Evolutionary conservation across 345 rosid genomes (phyloP).

Genomic region (Tarenaya hassleriana): DNA sequence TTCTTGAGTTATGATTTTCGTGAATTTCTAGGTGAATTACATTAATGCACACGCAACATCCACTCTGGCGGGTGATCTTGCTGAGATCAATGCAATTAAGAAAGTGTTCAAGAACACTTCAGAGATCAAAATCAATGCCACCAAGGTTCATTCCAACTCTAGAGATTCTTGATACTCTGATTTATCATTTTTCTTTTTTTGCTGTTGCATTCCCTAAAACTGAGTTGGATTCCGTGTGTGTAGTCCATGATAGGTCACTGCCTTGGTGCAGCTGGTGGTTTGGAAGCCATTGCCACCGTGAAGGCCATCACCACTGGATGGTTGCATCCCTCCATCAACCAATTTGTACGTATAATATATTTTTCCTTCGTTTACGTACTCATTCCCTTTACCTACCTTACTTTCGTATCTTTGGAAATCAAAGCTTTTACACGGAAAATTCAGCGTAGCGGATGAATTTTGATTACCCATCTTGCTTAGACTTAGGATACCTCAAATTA

Average conservation of each 20-base stretch:
- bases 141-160: slow-evolving; percentile 53
- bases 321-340: slow-evolving; percentile 92
- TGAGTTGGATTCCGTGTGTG: slow-evolving; percentile 14
- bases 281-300: slow-evolving; percentile 88
- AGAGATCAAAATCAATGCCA: slow-evolving; percentile 88
- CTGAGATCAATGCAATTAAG: slow-evolving; percentile 93
- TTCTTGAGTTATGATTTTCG: neutral
- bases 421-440: neutral
- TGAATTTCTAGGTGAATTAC: slow-evolving; percentile 72
- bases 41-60: slow-evolving; percentile 98
- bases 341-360: slow-evolving; percentile 58
- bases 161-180: slow-evolving; percentile 2
- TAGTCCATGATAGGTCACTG: slow-evolving; percentile 99
- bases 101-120: slow-evolving; percentile 83
- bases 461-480: no score
- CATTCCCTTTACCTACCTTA: neutral
- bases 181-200: slow-evolving; percentile 1
- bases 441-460: neutral
- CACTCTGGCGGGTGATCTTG: slow-evolving; percentile 95
- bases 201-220: neutral
- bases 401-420: no score
- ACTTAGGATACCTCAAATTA: no score
- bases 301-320: slow-evolving; percentile 95
- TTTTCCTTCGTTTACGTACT: neutral
- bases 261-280: slow-evolving; percentile 97